A percentile compares a stretch with the other conserved stretches of the same genome.
These are phyloP conservation scores for Hyaloscypha hepaticicola DNA, from an alignment of 495 filamentous ascomycete species.

Conservation along the genomic window DNA sequence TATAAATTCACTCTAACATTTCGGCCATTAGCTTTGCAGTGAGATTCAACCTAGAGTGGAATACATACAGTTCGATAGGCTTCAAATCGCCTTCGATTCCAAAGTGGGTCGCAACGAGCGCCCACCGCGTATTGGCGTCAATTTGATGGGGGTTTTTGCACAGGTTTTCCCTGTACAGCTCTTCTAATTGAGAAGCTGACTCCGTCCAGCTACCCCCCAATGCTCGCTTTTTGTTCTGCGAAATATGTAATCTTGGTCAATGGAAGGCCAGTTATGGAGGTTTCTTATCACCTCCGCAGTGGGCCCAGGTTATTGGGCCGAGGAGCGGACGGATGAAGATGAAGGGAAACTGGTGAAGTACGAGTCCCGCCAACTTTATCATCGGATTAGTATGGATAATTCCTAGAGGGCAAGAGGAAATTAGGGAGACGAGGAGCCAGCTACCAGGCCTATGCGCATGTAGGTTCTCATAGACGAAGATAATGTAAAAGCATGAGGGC, in stretches of 20 bases:
- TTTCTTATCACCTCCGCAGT: conserved; percentile 93
- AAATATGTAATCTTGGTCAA: conserved; percentile 8
- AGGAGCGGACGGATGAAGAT: conserved; percentile 87
- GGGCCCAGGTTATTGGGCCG: conserved; percentile 86
- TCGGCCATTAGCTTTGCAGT: background rate
- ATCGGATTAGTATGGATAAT: too few species aligned
- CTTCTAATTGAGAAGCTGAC: conserved; percentile 13
- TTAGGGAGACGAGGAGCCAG: background rate
- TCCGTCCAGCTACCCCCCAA: conserved; percentile 1
- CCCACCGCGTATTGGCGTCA: conserved; percentile 35
- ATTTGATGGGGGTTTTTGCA: conserved; percentile 33
- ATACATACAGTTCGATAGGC: background rate
- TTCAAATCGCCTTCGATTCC: conserved; percentile 21
- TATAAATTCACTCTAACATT: background rate
- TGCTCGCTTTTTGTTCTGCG: conserved; percentile 8
- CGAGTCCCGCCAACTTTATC: conserved; percentile 92
- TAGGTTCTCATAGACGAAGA: too few species aligned
- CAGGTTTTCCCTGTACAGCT: conserved; percentile 34
- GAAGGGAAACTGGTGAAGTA: conserved; percentile 72
- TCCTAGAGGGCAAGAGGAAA: conserved; percentile 5
- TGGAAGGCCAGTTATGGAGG: conserved; percentile 83
- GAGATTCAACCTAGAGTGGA: background rate
- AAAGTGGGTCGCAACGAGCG: conserved; percentile 35
- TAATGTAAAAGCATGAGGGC: too few species aligned
- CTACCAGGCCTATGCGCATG: too few species aligned